These are phyloP conservation scores for Kodamaea ohmeri DNA, from an alignment of 1,139 yeast species.

Conservation along the genomic window DNA sequence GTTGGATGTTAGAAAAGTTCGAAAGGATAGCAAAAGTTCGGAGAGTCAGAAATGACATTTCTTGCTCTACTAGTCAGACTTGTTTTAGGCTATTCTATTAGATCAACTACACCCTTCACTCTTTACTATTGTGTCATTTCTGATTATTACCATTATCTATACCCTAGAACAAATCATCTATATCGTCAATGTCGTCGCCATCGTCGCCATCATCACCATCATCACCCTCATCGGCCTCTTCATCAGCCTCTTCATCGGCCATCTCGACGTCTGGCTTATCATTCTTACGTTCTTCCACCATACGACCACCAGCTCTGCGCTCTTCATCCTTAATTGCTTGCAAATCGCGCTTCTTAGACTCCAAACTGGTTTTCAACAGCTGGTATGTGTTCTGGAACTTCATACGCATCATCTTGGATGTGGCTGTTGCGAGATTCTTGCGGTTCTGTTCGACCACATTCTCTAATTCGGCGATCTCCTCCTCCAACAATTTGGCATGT, in stretches of 20 bases:
- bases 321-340: slow-evolving; percentile 33
- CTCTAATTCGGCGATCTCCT: slow-evolving; percentile 82
- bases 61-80: too few species aligned
- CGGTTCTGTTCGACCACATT: slow-evolving; percentile 74
- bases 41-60: too few species aligned
- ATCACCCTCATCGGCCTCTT: slow-evolving; percentile 14
- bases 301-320: slow-evolving; percentile 18
- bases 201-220: slow-evolving; percentile 14
- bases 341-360: slow-evolving; percentile 73
- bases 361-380: slow-evolving; percentile 79
- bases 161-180: slow-evolving; percentile 13
- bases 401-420: slow-evolving; percentile 84
- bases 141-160: neutral
- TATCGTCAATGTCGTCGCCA: slow-evolving; percentile 11
- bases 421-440: slow-evolving; percentile 70
- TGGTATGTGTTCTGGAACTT: slow-evolving; percentile 81
- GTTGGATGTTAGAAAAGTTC: too few species aligned
- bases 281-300: slow-evolving; percentile 17
- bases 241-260: slow-evolving; percentile 19
- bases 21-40: too few species aligned
- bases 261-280: slow-evolving; percentile 21
- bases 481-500: slow-evolving; percentile 74
- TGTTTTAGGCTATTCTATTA: too few species aligned
- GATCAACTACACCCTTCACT: too few species aligned
- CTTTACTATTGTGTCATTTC: neutral